These are phyloP conservation scores for Komagataella pseudopastoris DNA, from an alignment of 805 yeast species.

Conservation along the genomic window DNA sequence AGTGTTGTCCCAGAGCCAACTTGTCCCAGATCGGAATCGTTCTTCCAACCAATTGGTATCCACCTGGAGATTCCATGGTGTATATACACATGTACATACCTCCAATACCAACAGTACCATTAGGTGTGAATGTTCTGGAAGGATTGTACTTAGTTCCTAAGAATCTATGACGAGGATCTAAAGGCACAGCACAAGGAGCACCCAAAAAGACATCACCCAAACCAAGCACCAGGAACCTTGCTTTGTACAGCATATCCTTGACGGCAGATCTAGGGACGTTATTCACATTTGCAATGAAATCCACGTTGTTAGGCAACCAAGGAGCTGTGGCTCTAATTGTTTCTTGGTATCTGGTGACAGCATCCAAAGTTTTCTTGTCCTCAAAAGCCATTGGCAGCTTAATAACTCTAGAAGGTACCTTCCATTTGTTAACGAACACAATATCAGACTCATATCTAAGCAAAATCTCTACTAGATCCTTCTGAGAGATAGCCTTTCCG, in stretches of 20 bases:
- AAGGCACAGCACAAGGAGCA: slow-evolving; percentile 97
- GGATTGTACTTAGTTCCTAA: slow-evolving; percentile 94
- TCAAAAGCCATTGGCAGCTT: slow-evolving; percentile 94
- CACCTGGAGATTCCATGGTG: slow-evolving; percentile 98
- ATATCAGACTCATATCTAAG: slow-evolving; percentile 68
- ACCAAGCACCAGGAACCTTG: slow-evolving; percentile 85
- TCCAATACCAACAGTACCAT: slow-evolving; percentile 96
- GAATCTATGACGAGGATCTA: slow-evolving; percentile 90
- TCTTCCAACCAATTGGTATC: slow-evolving; percentile 92
- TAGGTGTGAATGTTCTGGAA: slow-evolving; percentile 89
- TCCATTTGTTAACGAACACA: slow-evolving; percentile 68
- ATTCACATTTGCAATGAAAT: slow-evolving; percentile 78
- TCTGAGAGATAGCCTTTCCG: slow-evolving; percentile 48
- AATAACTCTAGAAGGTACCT: slow-evolving; percentile 69
- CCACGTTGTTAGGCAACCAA: slow-evolving; percentile 97
- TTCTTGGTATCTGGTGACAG: slow-evolving; percentile 84
- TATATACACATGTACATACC: slow-evolving; percentile 99
- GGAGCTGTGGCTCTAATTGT: slow-evolving; percentile 91
- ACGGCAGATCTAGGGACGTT: slow-evolving; percentile 67
- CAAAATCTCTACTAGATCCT: slow-evolving; percentile 45
- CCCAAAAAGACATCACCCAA: slow-evolving; percentile 96
- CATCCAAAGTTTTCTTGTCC: slow-evolving; percentile 77
- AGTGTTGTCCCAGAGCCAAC: slow-evolving; percentile 59
- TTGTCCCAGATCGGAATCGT: slow-evolving; percentile 98
- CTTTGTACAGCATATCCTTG: slow-evolving; percentile 74